Base-by-base conservation (phyloP, 495 filamentous ascomycete species). In the Ramalina intermedia region DNA sequence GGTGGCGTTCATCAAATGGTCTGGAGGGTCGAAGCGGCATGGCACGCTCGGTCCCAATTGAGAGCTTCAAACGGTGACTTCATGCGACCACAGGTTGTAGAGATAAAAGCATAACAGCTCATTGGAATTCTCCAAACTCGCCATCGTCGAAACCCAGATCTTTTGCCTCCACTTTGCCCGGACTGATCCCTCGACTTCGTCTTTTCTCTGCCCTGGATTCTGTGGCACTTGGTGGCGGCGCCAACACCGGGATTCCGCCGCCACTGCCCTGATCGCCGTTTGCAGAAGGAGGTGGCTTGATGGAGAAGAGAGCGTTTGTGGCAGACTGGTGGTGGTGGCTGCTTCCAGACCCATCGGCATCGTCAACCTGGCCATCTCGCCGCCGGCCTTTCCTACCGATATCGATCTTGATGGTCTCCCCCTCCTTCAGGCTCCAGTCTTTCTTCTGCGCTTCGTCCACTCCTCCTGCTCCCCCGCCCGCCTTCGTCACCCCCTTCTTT, bases 381-480 rank as follows among this genome's bases (percentile, higher is more conserved):
- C 52, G 51, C 18, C 48, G 53, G 23, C 54, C 57, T 48, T 56
- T 55, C 33, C 58, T 58, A 9, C 77, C 81, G 49, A 88, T 65
- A 61, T 84, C 85, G 41, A 91, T 77, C 37, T 79, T 83, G 45
- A 91, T 90, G 3, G 82, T 90, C 69, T 91, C 81, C 9, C 85
- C 85, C 50, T 86, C 83, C 65, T 90, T 90, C 41, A 91, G 57
- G 48, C 80, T 83, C 53, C 81, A 85, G 59, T 89, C 85, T 47
- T 70, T 72, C 65, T 81, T 84, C 52, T 70, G 70, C 41, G 65
- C 53, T 26, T 48, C 51, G 38, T 46, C 47, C 58, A 50, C 36
- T 58, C 54, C 47, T 47, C 57, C 36, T 58, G 54, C 47, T 47
- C 57, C 36, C 47, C 57, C 36, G 37, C 46, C 47, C 20, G 23